Base-by-base conservation (phyloP, 805 yeast genomes). In the Saccharomycopsis fermentans region DNA sequence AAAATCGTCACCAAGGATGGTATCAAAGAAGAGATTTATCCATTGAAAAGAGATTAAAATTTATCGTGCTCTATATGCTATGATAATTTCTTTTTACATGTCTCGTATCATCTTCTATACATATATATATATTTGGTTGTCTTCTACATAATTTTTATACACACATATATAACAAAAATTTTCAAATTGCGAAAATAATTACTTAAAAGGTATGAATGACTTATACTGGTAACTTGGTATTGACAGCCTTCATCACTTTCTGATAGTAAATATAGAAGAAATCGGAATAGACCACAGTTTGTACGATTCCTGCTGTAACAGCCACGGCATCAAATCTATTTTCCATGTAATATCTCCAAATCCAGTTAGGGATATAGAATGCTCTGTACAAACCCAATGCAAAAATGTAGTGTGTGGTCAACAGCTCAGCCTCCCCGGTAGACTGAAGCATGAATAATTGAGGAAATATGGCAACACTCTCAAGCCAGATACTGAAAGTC, bases 1-100 rank as follows among this genome's bases (percentile, higher is more conserved):
- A 76, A 87, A 64, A 87, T 94, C 65, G 91, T 92, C 60, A 90
- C 97, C 14, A 91, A 90, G 70, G 96, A 90, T 26, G 99, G 99
- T 55, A 88, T 90, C 54, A 81, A 85, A 74, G 83, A 81, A 50
- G 96, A 89, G 70, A 86, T 81, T 72, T 86, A 74, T 70, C 95
- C 95, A 60, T 78, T 94, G 71, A 90, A 94, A 81, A 84, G 87
- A 71, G 98, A 92, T 77, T 92, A 74, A 65, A 29, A 32, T 35
- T 55, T 9, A 2, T 32, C 9, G 12, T 6, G 8, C 19, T 16
- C 14, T 29, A 27, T 19, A 14, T 17, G 12, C 16, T 16, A 5
- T 4, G 39, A 26, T 27, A 14, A 16, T 26, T 16, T 40, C 14
- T 54, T 6, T 39, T 19, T 19, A 39, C 26, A 32, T 32, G 12